Evolutionary conservation across 768 basidiomycete genomes (phyloP).

Genomic region (Rhizopogon vinicolor): DNA sequence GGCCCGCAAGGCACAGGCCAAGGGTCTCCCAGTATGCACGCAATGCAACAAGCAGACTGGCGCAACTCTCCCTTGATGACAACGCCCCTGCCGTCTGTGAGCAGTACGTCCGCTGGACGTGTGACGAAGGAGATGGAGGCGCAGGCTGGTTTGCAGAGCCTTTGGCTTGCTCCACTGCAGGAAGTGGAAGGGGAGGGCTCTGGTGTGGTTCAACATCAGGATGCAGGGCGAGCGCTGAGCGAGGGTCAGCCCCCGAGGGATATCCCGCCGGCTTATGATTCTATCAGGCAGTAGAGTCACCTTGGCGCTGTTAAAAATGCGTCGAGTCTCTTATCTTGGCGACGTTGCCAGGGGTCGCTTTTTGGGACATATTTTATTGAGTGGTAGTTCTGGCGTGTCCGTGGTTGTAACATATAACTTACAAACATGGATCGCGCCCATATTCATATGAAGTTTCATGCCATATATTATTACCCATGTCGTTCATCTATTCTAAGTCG

Average conservation of each 20-base stretch:
- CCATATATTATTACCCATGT: too few species aligned
- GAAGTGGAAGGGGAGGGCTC: conserved; percentile 8
- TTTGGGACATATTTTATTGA: too few species aligned
- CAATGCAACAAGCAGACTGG: conserved; percentile 16
- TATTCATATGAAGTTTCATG: too few species aligned
- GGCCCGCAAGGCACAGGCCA: not conserved
- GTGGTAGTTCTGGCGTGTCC: too few species aligned
- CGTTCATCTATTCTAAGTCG: too few species aligned
- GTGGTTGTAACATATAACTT: too few species aligned
- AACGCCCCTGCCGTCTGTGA: conserved; percentile 20
- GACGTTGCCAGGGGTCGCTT: too few species aligned
- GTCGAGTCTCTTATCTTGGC: too few species aligned
- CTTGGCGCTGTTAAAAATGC: too few species aligned
- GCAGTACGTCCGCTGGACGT: conserved; percentile 10
- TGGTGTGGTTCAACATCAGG: conserved; percentile 19
- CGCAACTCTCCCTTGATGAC: conserved; percentile 6
- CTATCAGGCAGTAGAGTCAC: conserved; percentile 10
- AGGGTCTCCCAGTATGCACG: conserved; percentile 4
- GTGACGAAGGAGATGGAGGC: conserved; percentile 22
- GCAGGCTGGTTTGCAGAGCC: conserved; percentile 3
- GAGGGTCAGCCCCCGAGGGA: conserved; percentile 13
- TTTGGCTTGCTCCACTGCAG: not conserved
- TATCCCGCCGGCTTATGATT: conserved; percentile 25
- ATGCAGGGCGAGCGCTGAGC: conserved; percentile 20
- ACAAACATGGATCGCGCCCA: too few species aligned